Conservation (phyloP, 176 grass and related monocot genomes). For the Poa pratensis region DNA sequence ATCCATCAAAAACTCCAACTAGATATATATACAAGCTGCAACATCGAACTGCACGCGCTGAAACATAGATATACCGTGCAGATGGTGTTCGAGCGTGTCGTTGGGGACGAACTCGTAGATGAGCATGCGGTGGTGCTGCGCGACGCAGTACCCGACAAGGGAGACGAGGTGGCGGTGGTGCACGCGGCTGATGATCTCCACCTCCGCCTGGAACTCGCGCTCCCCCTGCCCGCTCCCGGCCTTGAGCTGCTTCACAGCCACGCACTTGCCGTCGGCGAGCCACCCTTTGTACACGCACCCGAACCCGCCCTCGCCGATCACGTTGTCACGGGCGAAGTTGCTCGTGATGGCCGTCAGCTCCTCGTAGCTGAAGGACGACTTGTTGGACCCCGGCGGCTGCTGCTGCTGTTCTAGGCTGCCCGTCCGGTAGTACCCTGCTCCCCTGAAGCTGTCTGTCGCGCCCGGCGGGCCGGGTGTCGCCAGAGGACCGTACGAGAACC, state of each 20-base stretch:
- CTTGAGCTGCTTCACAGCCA: slow-evolving; percentile 89
- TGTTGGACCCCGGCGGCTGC: slow-evolving; percentile 47
- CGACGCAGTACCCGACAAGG: slow-evolving; percentile 91
- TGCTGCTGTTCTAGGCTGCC: slow-evolving; percentile 33
- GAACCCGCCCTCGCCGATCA: slow-evolving; percentile 88
- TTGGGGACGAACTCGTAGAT: slow-evolving; percentile 93
- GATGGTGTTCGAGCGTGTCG: slow-evolving; percentile 72
- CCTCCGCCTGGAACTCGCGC: slow-evolving; percentile 85
- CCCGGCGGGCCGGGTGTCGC: not conserved
- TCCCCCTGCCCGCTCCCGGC: slow-evolving; percentile 75
- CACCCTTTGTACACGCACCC: slow-evolving; percentile 85
- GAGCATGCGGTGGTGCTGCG: slow-evolving; percentile 70
- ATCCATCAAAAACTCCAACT: not conserved
- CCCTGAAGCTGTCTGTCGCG: not conserved
- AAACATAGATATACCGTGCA: slow-evolving; percentile 53
- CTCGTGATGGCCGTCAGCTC: slow-evolving; percentile 74
- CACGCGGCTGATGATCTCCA: slow-evolving; percentile 98
- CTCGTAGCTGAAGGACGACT: slow-evolving; percentile 77
- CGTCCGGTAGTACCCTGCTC: slow-evolving; percentile 41
- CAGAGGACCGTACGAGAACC: slow-evolving; percentile 27
- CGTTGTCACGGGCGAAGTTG: slow-evolving; percentile 64
- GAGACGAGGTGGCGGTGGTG: slow-evolving; percentile 97
- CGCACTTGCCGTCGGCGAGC: slow-evolving; percentile 61
- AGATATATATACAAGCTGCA: not conserved
- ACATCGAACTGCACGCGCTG: not conserved